A percentile compares a stretch with the other conserved stretches of the same genome.
These are phyloP conservation scores for Podaxis carcinomalis DNA, from an alignment of 768 basidiomycete genomes.

Conservation along the genomic window DNA sequence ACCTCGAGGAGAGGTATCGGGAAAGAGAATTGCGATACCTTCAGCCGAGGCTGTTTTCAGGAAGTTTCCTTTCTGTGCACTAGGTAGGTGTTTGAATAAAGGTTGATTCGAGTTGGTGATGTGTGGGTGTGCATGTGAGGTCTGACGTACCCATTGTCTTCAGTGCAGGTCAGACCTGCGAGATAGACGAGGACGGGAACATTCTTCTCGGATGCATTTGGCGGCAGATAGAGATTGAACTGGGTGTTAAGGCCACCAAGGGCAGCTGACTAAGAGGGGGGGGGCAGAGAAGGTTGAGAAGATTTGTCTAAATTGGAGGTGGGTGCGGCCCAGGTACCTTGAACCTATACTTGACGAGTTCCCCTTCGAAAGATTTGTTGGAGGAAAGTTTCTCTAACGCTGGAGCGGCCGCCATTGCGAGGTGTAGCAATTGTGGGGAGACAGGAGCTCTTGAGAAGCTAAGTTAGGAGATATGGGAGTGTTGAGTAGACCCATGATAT, in stretches of 20 bases:
- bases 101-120: background rate
- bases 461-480: slow-evolving; percentile 7
- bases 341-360: slow-evolving; percentile 83
- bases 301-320: background rate
- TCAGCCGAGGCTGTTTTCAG: slow-evolving; percentile 80
- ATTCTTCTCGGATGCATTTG: slow-evolving; percentile 43
- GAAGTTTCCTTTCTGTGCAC: slow-evolving; percentile 93
- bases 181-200: slow-evolving; percentile 79
- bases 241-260: slow-evolving; percentile 67
- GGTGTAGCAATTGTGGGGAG: background rate
- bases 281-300: background rate
- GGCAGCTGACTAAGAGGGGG: slow-evolving; percentile 51
- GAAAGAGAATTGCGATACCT: slow-evolving; percentile 88
- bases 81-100: slow-evolving; percentile 23
- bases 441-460: background rate
- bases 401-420: background rate
- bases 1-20: slow-evolving; percentile 94
- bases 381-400: slow-evolving; percentile 65
- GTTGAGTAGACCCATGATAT: slow-evolving; percentile 4
- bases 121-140: background rate
- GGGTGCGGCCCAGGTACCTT: slow-evolving; percentile 35
- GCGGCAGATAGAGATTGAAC: slow-evolving; percentile 90
- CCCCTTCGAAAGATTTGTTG: slow-evolving; percentile 79
- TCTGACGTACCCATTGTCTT: slow-evolving; percentile 79
- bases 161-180: slow-evolving; percentile 85